A percentile compares a stretch with the other conserved stretches of the same genome.
These are phyloP conservation scores for Saxispiralis lemnorum DNA, from an alignment of 495 filamentous ascomycete genomes.

Conservation along the genomic window DNA sequence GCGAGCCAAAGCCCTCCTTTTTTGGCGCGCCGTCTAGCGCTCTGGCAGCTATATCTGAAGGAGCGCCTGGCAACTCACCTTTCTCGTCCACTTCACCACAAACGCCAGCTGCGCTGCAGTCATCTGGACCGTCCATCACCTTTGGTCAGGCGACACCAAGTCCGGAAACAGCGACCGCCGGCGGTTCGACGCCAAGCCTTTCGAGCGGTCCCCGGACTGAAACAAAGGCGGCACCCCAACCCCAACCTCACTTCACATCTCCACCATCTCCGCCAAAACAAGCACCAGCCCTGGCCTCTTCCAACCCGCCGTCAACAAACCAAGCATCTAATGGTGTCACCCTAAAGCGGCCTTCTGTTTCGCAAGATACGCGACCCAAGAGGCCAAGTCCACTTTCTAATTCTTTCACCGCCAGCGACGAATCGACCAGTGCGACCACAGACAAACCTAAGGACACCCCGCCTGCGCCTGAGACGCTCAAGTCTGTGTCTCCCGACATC, in stretches of 20 bases:
- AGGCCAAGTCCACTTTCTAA: conserved; percentile 12
- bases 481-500: too few species aligned
- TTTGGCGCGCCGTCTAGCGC: too few species aligned
- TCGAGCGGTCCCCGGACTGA: neutral
- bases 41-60: too few species aligned
- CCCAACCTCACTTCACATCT: conserved; percentile 3
- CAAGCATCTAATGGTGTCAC: too few species aligned
- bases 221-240: neutral
- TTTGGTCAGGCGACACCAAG: neutral
- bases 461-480: neutral
- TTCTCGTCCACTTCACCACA: too few species aligned
- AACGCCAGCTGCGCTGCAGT: too few species aligned
- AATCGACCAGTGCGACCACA: neutral
- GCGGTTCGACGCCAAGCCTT: conserved; percentile 1
- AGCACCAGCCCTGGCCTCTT: neutral
- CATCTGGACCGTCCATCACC: neutral
- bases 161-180: neutral
- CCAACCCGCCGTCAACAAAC: too few species aligned
- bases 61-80: too few species aligned
- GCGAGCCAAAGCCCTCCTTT: too few species aligned
- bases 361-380: conserved; percentile 1
- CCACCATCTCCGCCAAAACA: neutral
- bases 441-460: neutral
- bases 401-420: conserved; percentile 8
- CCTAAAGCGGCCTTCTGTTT: too few species aligned